Percentiles rank a stretch among this genome's conserved stretches.
These are phyloP conservation scores for Cercospora nicotianae DNA, from an alignment of 2,329 filamentous ascomycete species.

Conservation along the genomic window DNA sequence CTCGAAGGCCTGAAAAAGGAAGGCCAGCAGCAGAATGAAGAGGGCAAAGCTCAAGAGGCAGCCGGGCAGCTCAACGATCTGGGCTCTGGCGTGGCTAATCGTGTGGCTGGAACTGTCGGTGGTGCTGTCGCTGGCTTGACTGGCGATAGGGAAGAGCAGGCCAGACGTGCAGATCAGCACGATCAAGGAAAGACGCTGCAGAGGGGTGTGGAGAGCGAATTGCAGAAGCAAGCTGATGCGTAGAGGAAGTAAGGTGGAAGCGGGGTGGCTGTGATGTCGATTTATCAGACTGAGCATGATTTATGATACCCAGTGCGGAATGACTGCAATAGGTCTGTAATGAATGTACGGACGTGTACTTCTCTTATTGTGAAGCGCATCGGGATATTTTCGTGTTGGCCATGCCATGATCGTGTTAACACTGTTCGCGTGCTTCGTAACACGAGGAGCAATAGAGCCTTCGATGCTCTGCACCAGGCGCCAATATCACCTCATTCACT, in stretches of 20 bases:
- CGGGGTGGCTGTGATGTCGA: neutral
- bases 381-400: neutral
- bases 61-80: constrained; percentile 77
- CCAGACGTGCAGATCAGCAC: constrained; percentile 67
- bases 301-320: neutral
- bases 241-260: constrained; percentile 9
- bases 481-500: neutral
- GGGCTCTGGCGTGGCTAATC: constrained; percentile 58
- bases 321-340: neutral
- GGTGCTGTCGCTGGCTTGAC: constrained; percentile 69
- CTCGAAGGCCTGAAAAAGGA: constrained; percentile 71
- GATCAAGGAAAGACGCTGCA: constrained; percentile 82
- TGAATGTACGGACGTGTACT: neutral
- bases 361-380: neutral
- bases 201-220: constrained; percentile 77
- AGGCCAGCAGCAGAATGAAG: constrained; percentile 74
- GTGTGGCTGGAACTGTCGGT: constrained; percentile 60
- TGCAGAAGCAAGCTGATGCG: constrained; percentile 64
- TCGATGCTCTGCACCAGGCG: neutral
- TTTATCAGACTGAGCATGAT: neutral
- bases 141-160: constrained; percentile 53
- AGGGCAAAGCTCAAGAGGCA: constrained; percentile 79
- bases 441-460: neutral
- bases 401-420: neutral
- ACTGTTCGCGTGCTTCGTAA: neutral